A percentile compares a stretch with the other conserved stretches of the same genome.
Conservation (phyloP, 2,329 filamentous ascomycete genomes). For the Apiospora aurea region DNA sequence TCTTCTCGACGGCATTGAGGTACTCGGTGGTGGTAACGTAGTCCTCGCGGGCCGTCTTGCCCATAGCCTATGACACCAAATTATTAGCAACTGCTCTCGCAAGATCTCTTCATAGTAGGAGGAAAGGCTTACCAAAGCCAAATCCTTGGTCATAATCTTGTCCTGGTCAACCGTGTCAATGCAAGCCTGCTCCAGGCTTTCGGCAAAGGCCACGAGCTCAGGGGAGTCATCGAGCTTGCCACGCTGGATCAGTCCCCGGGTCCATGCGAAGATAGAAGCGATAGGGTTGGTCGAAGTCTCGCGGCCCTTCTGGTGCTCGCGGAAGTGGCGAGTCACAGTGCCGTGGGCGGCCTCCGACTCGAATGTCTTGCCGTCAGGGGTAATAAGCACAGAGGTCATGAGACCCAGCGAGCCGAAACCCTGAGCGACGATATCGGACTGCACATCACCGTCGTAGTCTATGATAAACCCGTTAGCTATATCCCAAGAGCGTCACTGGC, state of each 20-base stretch:
- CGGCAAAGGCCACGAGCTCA: slow-evolving; percentile 88
- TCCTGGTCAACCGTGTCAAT: slow-evolving; percentile 93
- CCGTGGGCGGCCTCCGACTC: slow-evolving; percentile 98
- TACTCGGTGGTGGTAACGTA: slow-evolving; percentile 95
- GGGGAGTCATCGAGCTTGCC: slow-evolving; percentile 93
- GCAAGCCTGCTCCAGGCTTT: slow-evolving; percentile 91
- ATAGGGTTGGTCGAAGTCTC: slow-evolving; percentile 99
- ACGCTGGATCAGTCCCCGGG: slow-evolving; percentile 89
- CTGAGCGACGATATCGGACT: slow-evolving; percentile 97
- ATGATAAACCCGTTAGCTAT: slow-evolving; percentile 21
- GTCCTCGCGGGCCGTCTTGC: slow-evolving; percentile 81
- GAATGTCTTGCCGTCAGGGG: slow-evolving; percentile 94
- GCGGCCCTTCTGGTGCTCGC: slow-evolving; percentile 97
- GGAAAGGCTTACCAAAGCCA: slow-evolving; percentile 67
- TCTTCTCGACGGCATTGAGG: slow-evolving; percentile 88
- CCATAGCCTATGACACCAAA: slow-evolving; percentile 64
- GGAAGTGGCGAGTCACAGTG: slow-evolving; percentile 97
- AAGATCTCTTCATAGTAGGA: not conserved
- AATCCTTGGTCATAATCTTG: slow-evolving; percentile 98
- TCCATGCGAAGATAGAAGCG: slow-evolving; percentile 99
- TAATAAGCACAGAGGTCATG: slow-evolving; percentile 98
- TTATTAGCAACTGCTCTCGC: not conserved
- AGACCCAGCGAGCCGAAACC: slow-evolving; percentile 97
- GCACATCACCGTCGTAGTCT: slow-evolving; percentile 99
- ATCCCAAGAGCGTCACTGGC: not conserved